Evolutionary conservation across 768 basidiomycete species (phyloP), one percentile per base, ranked within the genome.

Genomic region (Suillus subluteus): DNA sequence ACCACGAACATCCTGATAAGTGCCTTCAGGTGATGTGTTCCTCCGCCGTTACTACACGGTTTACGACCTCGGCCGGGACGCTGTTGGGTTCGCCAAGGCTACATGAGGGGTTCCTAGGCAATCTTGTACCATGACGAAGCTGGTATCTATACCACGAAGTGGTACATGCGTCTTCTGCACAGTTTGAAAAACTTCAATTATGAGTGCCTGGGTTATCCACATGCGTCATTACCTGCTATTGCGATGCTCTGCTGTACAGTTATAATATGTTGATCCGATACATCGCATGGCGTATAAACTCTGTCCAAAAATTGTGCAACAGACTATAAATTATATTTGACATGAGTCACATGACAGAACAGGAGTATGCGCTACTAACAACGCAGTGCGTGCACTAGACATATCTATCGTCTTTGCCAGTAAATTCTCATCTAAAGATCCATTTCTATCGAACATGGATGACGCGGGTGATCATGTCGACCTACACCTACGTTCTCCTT

Each of bases 21-120:
- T 43, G 12, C 50, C 58, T 65, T 1, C 68, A 91, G 90, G 93
- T 72, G 93, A 96, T 71, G 91, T 89, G 67, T 98, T 97, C 88
- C 88, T 98, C 63, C 91, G 96, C 78, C 92, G 89, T 74, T 95
- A 91, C 78, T 93, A 84, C 80, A 94, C 92, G n/a, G 91, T 95
- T n/a, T 95, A 94, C 72, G 93, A 95, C 73, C 84, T 91, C 32
- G 89, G 84, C 41, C 82, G 79, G 69, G 71, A 95, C 76, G 94
- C 94, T 48, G 91, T 97, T 68, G 95, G 94, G 52, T 95, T 96
- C 71, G 95, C 95, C 30, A 65, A 65, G n/a, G 72, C 82, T 23
- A 70, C 62, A n/a, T 83, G 68, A 79, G 18, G 18, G 32, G 18
- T n/a, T 35, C 13, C 8, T 48, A n/a, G n/a, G 44, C 21, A 62